Evolutionary conservation across 1,139 yeast genomes (phyloP), one percentile per base, ranked within the genome.

Genomic region (Chernovozyma sophiae-reginae): DNA sequence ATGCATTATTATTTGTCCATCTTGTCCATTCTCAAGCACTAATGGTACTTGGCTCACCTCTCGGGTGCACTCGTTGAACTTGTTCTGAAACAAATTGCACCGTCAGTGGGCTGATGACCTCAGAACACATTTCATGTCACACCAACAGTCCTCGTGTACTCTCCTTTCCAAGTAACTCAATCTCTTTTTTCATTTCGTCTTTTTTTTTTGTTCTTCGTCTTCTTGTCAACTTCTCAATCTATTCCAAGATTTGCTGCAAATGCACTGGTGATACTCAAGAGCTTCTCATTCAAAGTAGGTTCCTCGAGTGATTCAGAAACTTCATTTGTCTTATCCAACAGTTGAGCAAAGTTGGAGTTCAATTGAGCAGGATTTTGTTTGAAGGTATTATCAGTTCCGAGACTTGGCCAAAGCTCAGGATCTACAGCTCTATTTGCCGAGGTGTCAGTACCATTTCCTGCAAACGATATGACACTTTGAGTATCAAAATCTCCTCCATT

Each of bases 281-380:
- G 62, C 44, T 74, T 80, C 44, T 73, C 78, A 36, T 72, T 76
- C 36, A 62, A 58, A 34, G 55, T 49, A 19, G n/a, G n/a, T n/a
- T 50, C 54, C 18, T 45, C 49, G 29, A 51, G 53, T 36, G 56
- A 59, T 18, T 49, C 48, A 40, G 46, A 53, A 23, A 50, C 55
- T 22, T 43, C 39, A 40, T 52, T 44, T 34, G 63, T 44, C 36
- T 62, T 54, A 33, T 63, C 60, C 51, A 76, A 56, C 40, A 64
- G 63, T 30, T 65, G 62, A 37, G 66, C 67, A 49, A 69, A 72
- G 46, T 72, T 71, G 14, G 73, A 52, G 25, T 68, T 72, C 31
- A 74, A 48, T 3, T 48, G 43, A 4, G 44, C 43, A 4, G 43
- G 41, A 26, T 49, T 47, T 11, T 43, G 42, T 24, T 35, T 7